Percentiles rank a stretch among this genome's conserved stretches.
phyloP scores from a whole-genome alignment of 1,284 basidiomycete species.

The Malassezia globosa region DNA sequence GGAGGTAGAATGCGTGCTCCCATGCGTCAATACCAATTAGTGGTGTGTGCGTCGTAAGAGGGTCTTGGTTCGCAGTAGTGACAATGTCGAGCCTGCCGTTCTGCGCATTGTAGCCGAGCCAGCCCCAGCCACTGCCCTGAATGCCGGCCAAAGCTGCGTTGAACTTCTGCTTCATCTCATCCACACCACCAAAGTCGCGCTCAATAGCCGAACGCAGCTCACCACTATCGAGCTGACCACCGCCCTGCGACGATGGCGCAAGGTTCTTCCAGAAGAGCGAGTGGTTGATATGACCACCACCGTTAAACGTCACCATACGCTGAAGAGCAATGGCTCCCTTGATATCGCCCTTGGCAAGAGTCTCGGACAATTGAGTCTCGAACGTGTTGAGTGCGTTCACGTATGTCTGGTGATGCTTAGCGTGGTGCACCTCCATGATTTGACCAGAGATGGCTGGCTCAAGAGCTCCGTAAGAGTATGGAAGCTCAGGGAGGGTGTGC shows the following conservation, averaged over 20 bases:
- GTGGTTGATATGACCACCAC: constrained; percentile 47
- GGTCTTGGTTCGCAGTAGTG: constrained; percentile 45
- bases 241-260: constrained; percentile 35
- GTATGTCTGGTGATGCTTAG: constrained; percentile 46
- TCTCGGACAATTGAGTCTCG: constrained; percentile 29
- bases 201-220: constrained; percentile 40
- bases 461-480: constrained; percentile 42
- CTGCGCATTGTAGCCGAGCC: constrained; percentile 36
- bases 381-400: constrained; percentile 44
- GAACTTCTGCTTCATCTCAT: constrained; percentile 35
- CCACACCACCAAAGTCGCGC: constrained; percentile 40
- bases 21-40: constrained; percentile 45
- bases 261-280: constrained; percentile 46
- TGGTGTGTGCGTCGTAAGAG: constrained; percentile 39
- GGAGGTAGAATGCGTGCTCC: constrained; percentile 46
- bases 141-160: constrained; percentile 37
- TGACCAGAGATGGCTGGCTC: constrained; percentile 42
- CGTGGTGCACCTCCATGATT: constrained; percentile 46
- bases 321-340: constrained; percentile 28
- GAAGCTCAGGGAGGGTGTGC: constrained; percentile 46
- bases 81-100: constrained; percentile 38
- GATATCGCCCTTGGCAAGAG: constrained; percentile 32
- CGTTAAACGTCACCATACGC: constrained; percentile 46
- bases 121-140: constrained; percentile 45
- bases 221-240: constrained; percentile 36